Percentiles rank a stretch among this genome's conserved stretches.
These are phyloP conservation scores for Bisporella sp. DNA, from an alignment of 2,329 filamentous ascomycete species.

Conservation along the genomic window DNA sequence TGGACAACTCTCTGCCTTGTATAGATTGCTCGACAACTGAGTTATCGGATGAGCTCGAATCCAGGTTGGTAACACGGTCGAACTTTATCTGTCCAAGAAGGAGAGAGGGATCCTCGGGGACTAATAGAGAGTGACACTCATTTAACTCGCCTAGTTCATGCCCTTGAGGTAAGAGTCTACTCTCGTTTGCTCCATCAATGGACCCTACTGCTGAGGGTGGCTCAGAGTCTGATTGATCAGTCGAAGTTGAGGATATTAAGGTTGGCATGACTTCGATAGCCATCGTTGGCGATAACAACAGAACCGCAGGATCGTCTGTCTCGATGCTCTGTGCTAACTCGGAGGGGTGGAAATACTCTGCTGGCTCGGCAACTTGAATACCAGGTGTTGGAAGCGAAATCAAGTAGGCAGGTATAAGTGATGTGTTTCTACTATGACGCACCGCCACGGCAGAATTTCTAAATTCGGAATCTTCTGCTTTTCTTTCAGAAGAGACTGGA, in stretches of 20 bases:
- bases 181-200: background rate
- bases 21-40: too few species aligned
- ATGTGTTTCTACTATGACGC: slow-evolving; percentile 11
- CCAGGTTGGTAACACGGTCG: too few species aligned
- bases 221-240: background rate
- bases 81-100: too few species aligned
- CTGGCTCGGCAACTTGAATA: slow-evolving; percentile 13
- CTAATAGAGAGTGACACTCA: background rate
- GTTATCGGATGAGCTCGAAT: too few species aligned
- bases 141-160: background rate
- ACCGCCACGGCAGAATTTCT: background rate
- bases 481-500: background rate
- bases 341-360: slow-evolving; percentile 11
- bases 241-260: background rate
- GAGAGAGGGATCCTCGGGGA: too few species aligned
- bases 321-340: background rate
- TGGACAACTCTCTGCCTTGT: too few species aligned
- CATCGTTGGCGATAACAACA: background rate
- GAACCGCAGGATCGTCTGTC: background rate
- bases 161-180: background rate
- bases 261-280: background rate
- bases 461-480: background rate
- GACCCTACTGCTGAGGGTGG: background rate
- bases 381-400: slow-evolving; percentile 11
- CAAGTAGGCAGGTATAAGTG: slow-evolving; percentile 8